Base-by-base conservation (phyloP, 1,139 yeast genomes). In the Nakaseomyces kungkrabaensis region DNA sequence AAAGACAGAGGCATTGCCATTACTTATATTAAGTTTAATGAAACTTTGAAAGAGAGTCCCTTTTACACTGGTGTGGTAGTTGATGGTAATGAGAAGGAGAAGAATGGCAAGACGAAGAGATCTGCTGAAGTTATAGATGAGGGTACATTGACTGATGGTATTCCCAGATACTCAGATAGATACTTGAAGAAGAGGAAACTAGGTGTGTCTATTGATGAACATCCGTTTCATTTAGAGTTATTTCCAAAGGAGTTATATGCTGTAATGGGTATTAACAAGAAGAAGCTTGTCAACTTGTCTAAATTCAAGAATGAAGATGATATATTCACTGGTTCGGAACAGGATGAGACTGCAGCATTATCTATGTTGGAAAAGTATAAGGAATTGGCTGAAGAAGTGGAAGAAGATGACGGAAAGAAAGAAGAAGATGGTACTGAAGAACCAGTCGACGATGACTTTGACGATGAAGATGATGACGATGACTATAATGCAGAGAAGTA, bases 181-280 rank as follows among this genome's bases (percentile, higher is more conserved):
- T 86, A 83, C 64, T 74, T 84, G 57, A 84, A 84, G 62, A 82
- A 79, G 55, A 77, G 86, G 51, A 82, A 78, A 60, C 76, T 82
- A n/a, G 92, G 92, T 1, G 75, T 84, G 50, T 81, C 94, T 3
- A 78, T 85, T 17, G 85, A 83, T 56, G 95, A 86, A 52, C 94
- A 87, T 68, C 96, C 96, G 1, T 88, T 83, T 63, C 76, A 77
- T 54, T 59, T 77, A 29, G 80, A 78, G 51, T 75, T 85, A 54
- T 87, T 90, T 66, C 97, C 97, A 0, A 74, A 72, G 27, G 97
- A 92, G 65, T 71, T 92, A 51, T 82, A 85, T 58, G 69, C 76
- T 27, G 87, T 83, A 33, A 81, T 85, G 85, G 92, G 90, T 3
- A 75, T 82, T 9, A 75, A 77, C 54, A 73, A 74, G 60, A 76